Base-by-base conservation (phyloP, 192 early-diverging fungal species). In the Jimgerdemannia flammicorona region DNA sequence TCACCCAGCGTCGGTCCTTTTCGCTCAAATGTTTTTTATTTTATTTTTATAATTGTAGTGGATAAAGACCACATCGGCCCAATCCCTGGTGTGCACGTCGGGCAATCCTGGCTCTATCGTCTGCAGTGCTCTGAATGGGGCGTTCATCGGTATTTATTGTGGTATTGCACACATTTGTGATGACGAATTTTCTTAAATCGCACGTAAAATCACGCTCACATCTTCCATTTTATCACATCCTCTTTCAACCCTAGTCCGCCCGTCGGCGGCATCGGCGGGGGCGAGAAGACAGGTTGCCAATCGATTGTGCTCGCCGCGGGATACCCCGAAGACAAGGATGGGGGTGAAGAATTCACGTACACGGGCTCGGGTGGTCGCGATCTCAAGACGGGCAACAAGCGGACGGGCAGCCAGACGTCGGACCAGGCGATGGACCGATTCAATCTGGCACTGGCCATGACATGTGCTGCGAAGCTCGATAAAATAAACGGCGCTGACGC, bases 341-440 rank as follows among this genome's bases (percentile, higher is more conserved):
- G 85, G 29, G 92, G 93, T 0, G 84, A 87, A 0, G 82, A 85
- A 67, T 94, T 94, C 70, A 82, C 81, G 2, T 93, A 92, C 73
- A 91, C 92, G 1, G 92, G 93, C 1, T 87, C 84, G 19, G 92
- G 91, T 39, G 91, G 91, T 0, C 82, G 89, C 39, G 76, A 86
- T 44, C 70, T 77, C 0, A 29, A 29, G 29, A 59, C 49, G 49
- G 80, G 78, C 11, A 91, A 93, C 71, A 86, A 84, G 75, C 80
- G 91, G 11, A 72, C 79, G 42, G 87, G 79, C 4, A 74, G 74
- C 18, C 91, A 93, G 71, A 71, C 82, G 3, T 74, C 70, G 7
- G 86, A 93, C 74, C 92, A 93, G 72, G 82, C 86, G 74, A 80
- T 94, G 10, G 81, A 73, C 3, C 67, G 86, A 11, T 81, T 80